Evolutionary conservation across 306 rosid genomes (phyloP).

Genomic region (Senna siamea): DNA sequence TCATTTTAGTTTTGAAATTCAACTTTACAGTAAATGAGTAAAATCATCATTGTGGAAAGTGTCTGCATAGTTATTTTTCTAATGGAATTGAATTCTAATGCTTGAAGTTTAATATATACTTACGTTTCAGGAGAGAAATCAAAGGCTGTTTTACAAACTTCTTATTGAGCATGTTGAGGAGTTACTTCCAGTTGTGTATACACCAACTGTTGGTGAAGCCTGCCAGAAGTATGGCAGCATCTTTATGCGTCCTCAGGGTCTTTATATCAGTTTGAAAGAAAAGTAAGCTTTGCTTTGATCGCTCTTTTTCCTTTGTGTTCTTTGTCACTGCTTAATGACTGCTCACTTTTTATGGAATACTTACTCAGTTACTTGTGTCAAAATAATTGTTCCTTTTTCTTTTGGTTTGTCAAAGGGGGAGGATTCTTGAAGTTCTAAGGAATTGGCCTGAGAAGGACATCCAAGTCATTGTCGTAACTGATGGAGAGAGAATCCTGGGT

Average conservation of each 20-base stretch:
- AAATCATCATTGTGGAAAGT: background rate
- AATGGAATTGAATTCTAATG: conserved; percentile 21
- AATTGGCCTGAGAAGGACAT: conserved; percentile 97
- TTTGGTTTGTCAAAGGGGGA: conserved; percentile 65
- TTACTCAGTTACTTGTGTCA: conserved; percentile 20
- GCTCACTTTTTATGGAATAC: background rate
- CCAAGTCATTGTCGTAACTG: conserved; percentile 97
- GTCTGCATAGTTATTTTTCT: conserved; percentile 5
- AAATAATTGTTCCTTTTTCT: conserved; percentile 32
- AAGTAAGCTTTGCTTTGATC: conserved; percentile 59
- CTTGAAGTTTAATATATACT: background rate
- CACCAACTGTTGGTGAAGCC: conserved; percentile 99
- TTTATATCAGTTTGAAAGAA: conserved; percentile 91
- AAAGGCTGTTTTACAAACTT: conserved; percentile 84
- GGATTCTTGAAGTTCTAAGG: conserved; percentile 89
- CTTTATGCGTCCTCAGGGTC: conserved; percentile 91
- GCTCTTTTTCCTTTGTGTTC: conserved; percentile 19
- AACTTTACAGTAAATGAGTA: background rate
- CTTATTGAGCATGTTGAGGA: conserved; percentile 93
- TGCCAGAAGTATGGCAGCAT: conserved; percentile 98
- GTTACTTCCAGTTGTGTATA: conserved; percentile 90
- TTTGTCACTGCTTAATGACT: background rate
- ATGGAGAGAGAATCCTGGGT: conserved; percentile 94
- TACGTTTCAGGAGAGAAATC: conserved; percentile 82
- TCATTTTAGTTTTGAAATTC: conserved; percentile 11